Conservation (phyloP, 2,329 filamentous ascomycete species). For the Venturia carpophila region DNA sequence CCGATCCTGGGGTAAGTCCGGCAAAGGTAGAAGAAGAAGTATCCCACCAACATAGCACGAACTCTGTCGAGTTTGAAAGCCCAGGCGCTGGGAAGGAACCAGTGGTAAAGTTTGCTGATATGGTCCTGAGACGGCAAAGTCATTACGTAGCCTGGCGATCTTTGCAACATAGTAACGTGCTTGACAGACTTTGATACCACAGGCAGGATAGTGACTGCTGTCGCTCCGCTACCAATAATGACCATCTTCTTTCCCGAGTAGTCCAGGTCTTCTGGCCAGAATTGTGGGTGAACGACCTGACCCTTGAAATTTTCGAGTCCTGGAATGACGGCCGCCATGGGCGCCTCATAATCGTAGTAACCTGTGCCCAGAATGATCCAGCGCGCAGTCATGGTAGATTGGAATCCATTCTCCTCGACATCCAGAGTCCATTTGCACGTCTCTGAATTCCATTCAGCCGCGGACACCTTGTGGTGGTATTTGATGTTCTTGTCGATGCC, state of each 20-base stretch:
- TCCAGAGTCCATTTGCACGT: conserved; percentile 42
- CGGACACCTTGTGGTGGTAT: conserved; percentile 36
- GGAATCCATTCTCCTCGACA: conserved; percentile 31
- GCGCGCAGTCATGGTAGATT: conserved; percentile 33
- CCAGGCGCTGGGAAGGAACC: conserved; percentile 24
- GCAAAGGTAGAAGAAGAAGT: conserved; percentile 45
- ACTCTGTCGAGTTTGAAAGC: conserved; percentile 43
- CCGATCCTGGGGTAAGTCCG: conserved; percentile 45
- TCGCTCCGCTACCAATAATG: conserved; percentile 71
- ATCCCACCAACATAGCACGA: conserved; percentile 44
- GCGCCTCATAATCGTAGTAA: conserved; percentile 65
- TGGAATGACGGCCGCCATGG: conserved; percentile 54
- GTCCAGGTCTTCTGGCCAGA: conserved; percentile 64
- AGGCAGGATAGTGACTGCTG: conserved; percentile 69
- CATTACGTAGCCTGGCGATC: conserved; percentile 65
- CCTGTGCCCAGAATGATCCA: conserved; percentile 56
- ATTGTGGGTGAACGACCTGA: conserved; percentile 59
- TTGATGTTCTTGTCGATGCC: conserved; percentile 41
- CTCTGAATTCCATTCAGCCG: conserved; percentile 39
- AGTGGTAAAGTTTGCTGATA: conserved; percentile 33
- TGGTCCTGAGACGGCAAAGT: conserved; percentile 37
- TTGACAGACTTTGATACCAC: conserved; percentile 56
- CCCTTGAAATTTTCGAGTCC: conserved; percentile 60
- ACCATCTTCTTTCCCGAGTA: conserved; percentile 60
- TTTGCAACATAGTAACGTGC: conserved; percentile 71